These are phyloP conservation scores for Sophora flavescens DNA, from an alignment of 306 rosid species.

Conservation along the genomic window DNA sequence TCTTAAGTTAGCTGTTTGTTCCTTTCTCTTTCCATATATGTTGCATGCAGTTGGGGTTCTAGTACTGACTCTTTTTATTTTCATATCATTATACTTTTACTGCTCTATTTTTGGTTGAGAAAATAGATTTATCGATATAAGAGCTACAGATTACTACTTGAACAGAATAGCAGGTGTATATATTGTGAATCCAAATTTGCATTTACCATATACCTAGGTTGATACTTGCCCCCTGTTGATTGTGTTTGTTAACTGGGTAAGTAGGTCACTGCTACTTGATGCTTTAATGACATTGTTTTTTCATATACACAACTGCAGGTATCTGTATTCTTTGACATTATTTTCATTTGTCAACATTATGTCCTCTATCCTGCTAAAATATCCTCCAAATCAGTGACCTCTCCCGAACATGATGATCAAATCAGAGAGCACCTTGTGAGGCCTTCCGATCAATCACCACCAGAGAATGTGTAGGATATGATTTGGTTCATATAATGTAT, in stretches of 20 bases:
- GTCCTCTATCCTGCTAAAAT: slow-evolving; percentile 43
- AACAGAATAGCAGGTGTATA: slow-evolving; percentile 8
- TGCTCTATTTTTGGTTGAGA: slow-evolving; percentile 14
- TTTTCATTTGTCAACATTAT: slow-evolving; percentile 60
- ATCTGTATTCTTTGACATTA: slow-evolving; percentile 75
- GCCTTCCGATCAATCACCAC: slow-evolving; percentile 44
- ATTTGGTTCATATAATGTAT: slow-evolving; percentile 22
- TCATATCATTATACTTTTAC: slow-evolving; percentile 7
- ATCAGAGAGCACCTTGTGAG: slow-evolving; percentile 48
- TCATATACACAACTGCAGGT: slow-evolving; percentile 63
- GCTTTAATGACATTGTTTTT: not conserved
- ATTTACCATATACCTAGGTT: slow-evolving; percentile 1
- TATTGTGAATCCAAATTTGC: slow-evolving; percentile 4
- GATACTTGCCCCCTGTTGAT: slow-evolving; percentile 1
- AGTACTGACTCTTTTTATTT: slow-evolving; percentile 19
- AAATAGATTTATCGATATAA: not conserved
- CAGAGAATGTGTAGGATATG: slow-evolving; percentile 48
- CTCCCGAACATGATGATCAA: slow-evolving; percentile 43
- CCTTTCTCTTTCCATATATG: not conserved
- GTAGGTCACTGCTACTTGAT: not conserved
- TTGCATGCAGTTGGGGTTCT: slow-evolving; percentile 4
- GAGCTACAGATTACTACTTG: not conserved
- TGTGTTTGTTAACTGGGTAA: not conserved
- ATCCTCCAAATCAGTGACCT: slow-evolving; percentile 25
- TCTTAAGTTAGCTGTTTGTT: slow-evolving; percentile 17